Percentiles rank a stretch among this genome's conserved stretches.
These are phyloP conservation scores for Yamagishiella unicocca DNA, from an alignment of 139 green algal genomes.

Conservation along the genomic window DNA sequence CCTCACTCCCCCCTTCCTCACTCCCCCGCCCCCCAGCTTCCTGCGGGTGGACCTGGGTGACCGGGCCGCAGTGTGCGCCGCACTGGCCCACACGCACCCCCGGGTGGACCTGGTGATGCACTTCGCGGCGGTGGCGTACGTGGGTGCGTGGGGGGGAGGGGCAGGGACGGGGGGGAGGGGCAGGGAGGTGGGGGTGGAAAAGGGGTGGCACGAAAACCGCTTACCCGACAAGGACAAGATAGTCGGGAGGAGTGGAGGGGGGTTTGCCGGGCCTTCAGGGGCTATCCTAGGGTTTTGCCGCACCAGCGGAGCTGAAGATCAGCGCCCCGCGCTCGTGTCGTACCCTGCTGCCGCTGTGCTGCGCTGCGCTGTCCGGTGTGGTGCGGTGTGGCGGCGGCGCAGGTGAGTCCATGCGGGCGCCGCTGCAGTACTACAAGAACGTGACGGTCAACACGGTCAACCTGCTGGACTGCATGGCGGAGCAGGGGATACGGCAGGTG, in stretches of 20 bases:
- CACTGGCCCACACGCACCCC: conserved; percentile 45
- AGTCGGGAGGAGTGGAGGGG: too few species aligned
- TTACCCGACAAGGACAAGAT: too few species aligned
- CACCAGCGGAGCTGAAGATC: too few species aligned
- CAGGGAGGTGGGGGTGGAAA: background rate
- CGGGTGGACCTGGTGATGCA: conserved; percentile 79
- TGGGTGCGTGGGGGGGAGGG: conserved; percentile 42
- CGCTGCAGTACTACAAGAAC: conserved; percentile 83
- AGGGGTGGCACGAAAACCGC: background rate
- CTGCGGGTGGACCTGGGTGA: conserved; percentile 75
- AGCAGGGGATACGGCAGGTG: conserved; percentile 65
- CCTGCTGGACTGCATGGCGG: conserved; percentile 76
- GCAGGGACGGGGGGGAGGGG: background rate
- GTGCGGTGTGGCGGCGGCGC: too few species aligned
- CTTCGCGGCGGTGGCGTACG: conserved; percentile 85
- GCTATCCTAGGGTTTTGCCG: too few species aligned
- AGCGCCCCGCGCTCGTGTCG: too few species aligned
- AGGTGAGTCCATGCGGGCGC: conserved; percentile 63
- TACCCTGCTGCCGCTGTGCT: too few species aligned
- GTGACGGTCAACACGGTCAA: conserved; percentile 81
- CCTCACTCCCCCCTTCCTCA: background rate
- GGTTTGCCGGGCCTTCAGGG: too few species aligned
- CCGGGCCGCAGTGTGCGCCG: conserved; percentile 40
- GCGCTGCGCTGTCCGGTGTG: too few species aligned
- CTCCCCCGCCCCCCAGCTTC: conserved; percentile 51